Evolutionary conservation across 768 basidiomycete species (phyloP).

Genomic region (Leccinellum albellum): DNA sequence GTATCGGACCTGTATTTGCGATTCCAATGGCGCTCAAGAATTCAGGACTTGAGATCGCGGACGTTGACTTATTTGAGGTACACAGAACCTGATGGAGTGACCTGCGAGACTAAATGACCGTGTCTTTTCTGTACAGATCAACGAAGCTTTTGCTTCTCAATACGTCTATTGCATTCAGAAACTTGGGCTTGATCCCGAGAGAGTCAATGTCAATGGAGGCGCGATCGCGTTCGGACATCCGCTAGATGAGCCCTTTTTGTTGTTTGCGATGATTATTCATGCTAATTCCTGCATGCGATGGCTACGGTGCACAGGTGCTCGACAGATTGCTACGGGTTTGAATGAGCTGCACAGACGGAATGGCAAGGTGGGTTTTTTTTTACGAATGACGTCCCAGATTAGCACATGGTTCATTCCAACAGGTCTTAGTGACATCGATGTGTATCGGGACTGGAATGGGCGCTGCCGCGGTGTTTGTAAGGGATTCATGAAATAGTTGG

Average conservation of each 20-base stretch:
- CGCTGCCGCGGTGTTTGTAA: conserved; percentile 73
- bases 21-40: conserved; percentile 74
- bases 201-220: conserved; percentile 88
- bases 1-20: conserved; percentile 79
- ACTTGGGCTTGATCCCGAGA: conserved; percentile 56
- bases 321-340: conserved; percentile 83
- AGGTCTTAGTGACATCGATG: conserved; percentile 87
- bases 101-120: background rate
- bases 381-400: background rate
- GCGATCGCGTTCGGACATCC: conserved; percentile 87
- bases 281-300: conserved; percentile 14
- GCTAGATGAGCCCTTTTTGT: conserved; percentile 54
- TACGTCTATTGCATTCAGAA: conserved; percentile 68
- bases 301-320: conserved; percentile 76
- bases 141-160: conserved; percentile 88
- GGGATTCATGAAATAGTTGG: conserved; percentile 35
- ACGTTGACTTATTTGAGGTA: conserved; percentile 81
- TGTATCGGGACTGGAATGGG: conserved; percentile 91
- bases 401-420: background rate
- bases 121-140: conserved; percentile 50
- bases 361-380: conserved; percentile 54
- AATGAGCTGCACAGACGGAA: conserved; percentile 65
- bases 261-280: no score
- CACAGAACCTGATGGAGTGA: background rate
- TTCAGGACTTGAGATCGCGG: conserved; percentile 59